Percentiles rank a stretch among this genome's conserved stretches.
phyloP scores from a whole-genome alignment of 2,329 filamentous ascomycete species.

The Trichophyton rubrum region DNA sequence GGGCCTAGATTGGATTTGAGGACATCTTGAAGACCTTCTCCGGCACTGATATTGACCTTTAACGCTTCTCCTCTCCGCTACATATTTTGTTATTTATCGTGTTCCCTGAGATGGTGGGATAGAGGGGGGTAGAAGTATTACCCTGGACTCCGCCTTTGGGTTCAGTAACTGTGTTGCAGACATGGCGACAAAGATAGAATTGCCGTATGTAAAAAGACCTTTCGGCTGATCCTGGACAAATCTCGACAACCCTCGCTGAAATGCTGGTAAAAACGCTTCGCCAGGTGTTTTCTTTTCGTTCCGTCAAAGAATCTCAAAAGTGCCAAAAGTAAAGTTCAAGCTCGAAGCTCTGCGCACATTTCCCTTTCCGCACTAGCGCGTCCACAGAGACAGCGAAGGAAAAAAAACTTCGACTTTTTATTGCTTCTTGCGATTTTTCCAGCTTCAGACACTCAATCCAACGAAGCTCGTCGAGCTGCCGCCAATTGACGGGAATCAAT shows the following conservation, averaged over 20 bases:
- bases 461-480: background rate
- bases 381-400: slow-evolving; percentile 18
- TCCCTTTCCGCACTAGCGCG: slow-evolving; percentile 30
- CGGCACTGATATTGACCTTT: slow-evolving; percentile 90
- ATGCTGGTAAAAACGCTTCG: background rate
- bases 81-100: slow-evolving; percentile 30
- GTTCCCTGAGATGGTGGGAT: slow-evolving; percentile 13
- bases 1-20: slow-evolving; percentile 93
- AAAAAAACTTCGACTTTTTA: slow-evolving; percentile 16
- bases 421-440: slow-evolving; percentile 1
- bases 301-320: background rate
- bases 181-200: slow-evolving; percentile 43
- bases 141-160: slow-evolving; percentile 95
- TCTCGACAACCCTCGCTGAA: background rate
- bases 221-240: background rate
- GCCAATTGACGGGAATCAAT: background rate
- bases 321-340: slow-evolving; percentile 12
- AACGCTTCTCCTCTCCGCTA: slow-evolving; percentile 94
- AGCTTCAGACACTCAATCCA: background rate
- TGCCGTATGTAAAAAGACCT: background rate
- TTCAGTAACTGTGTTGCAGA: slow-evolving; percentile 97
- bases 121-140: slow-evolving; percentile 34
- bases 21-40: slow-evolving; percentile 86
- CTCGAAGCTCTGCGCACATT: slow-evolving; percentile 29
- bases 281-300: background rate